phyloP scores from a whole-genome alignment of 1,284 basidiomycete genomes.

The Somion occarium region DNA sequence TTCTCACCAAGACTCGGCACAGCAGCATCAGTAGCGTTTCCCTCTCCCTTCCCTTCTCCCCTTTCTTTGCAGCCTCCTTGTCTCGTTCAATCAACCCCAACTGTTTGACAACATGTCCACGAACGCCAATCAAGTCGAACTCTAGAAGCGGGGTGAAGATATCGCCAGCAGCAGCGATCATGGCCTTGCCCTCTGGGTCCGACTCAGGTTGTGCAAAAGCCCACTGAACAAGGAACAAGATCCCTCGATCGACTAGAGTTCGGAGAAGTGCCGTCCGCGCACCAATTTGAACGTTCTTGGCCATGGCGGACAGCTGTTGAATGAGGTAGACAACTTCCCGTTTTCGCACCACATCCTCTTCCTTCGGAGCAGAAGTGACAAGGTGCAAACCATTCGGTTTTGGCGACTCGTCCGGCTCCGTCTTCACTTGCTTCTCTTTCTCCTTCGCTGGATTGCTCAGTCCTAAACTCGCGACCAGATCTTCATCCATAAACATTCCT shows the following conservation, averaged over 20 bases:
- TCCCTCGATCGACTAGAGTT: constrained; percentile 82
- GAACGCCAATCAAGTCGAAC: constrained; percentile 86
- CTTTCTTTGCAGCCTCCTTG: constrained; percentile 41
- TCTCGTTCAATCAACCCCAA: constrained; percentile 62
- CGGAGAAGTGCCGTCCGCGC: constrained; percentile 88
- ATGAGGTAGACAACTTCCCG: constrained; percentile 82
- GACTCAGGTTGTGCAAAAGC: constrained; percentile 50
- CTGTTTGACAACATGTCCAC: constrained; percentile 82
- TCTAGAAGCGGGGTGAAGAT: constrained; percentile 86
- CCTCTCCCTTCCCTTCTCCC: constrained; percentile 34
- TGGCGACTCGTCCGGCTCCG: constrained; percentile 7
- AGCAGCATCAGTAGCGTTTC: constrained; percentile 76
- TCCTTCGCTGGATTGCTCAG: constrained; percentile 20
- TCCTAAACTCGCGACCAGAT: constrained; percentile 36
- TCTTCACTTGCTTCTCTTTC: constrained; percentile 17
- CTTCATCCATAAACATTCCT: constrained; percentile 69
- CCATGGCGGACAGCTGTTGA: constrained; percentile 93
- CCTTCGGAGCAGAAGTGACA: constrained; percentile 27
- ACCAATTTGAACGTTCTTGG: constrained; percentile 92
- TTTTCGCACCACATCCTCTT: constrained; percentile 44
- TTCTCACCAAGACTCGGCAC: constrained; percentile 73
- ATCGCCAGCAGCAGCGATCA: constrained; percentile 85
- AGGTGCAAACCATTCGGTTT: neutral
- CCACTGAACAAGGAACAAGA: constrained; percentile 92
- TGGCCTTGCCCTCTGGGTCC: constrained; percentile 34